Evolutionary conservation across 345 rosid species (phyloP).

Genomic region (Arabidopsis thaliana): TAIR10.1 NC_003075.7:506001-506500

Average conservation of each 20-base stretch:
- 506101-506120: slow-evolving; percentile 35
- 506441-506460: slow-evolving; percentile 26
- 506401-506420: slow-evolving; percentile 34
- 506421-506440: slow-evolving; percentile 21
- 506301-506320: background rate
- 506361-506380: slow-evolving; percentile 31
- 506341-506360: background rate
- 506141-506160: slow-evolving; percentile 37
- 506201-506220: too few relatives aligned
- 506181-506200: background rate
- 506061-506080: slow-evolving; percentile 42
- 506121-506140: slow-evolving; percentile 42
- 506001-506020: slow-evolving; percentile 52
- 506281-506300: background rate
- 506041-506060: slow-evolving; percentile 48
- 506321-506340: slow-evolving; percentile 16
- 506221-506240: background rate
- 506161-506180: slow-evolving; percentile 15
- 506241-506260: too few relatives aligned
- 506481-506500: background rate
- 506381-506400: slow-evolving; percentile 21
- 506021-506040: slow-evolving; percentile 60
- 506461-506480: slow-evolving; percentile 23
- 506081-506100: slow-evolving; percentile 40
- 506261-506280: slow-evolving; percentile 17